Evolutionary conservation across 1,284 basidiomycete species (phyloP).

Genomic region (Microbotryum lychnidis-dioicae): DNA sequence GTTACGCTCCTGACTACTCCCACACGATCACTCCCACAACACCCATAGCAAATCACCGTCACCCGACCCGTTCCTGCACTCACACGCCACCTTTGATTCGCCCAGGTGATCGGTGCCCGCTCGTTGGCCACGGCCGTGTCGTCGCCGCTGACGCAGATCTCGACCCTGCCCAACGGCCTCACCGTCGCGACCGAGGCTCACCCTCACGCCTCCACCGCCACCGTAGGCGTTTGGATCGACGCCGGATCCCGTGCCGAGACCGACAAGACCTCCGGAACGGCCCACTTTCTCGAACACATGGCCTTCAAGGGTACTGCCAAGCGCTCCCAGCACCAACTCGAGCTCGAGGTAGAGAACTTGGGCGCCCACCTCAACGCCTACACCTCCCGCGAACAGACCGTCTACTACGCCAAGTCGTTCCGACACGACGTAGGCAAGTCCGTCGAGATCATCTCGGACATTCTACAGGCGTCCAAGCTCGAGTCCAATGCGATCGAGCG

Average conservation of each 20-base stretch:
- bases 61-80: not conserved
- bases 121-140: slow-evolving; percentile 55
- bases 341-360: slow-evolving; percentile 96
- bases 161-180: slow-evolving; percentile 81
- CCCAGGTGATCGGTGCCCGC: slow-evolving; percentile 14
- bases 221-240: slow-evolving; percentile 98
- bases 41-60: not conserved
- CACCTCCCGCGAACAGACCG: slow-evolving; percentile 97
- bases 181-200: slow-evolving; percentile 72
- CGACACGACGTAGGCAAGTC: slow-evolving; percentile 84
- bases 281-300: slow-evolving; percentile 98
- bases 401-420: slow-evolving; percentile 99
- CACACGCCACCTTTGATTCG: not conserved
- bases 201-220: slow-evolving; percentile 90
- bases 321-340: slow-evolving; percentile 82
- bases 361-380: slow-evolving; percentile 98
- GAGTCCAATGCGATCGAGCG: slow-evolving; percentile 83
- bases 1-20: no score
- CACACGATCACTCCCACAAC: no score
- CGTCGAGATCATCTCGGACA: slow-evolving; percentile 97
- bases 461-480: slow-evolving; percentile 94
- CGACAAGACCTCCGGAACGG: slow-evolving; percentile 85
- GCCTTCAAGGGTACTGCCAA: slow-evolving; percentile 73
- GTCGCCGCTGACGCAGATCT: slow-evolving; percentile 72
- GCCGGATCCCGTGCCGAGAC: slow-evolving; percentile 96